phyloP scores from a whole-genome alignment of 495 filamentous ascomycete species.

The Hyaloscypha hepaticicola region DNA sequence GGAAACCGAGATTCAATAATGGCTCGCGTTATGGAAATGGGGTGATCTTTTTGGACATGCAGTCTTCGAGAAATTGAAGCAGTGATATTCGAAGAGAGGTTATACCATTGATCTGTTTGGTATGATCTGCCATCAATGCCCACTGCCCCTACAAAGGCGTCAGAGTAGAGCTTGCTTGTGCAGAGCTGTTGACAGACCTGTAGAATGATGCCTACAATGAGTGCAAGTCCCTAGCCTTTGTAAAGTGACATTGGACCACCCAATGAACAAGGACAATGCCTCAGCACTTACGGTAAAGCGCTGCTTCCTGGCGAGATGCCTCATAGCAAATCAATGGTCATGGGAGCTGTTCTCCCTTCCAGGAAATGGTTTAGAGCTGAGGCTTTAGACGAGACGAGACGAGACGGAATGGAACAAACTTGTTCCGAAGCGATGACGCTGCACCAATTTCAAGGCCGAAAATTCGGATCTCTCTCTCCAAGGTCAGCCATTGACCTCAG shows the following conservation, averaged over 20 bases:
- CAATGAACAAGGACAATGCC: conserved; percentile 25
- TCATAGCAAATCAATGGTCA: conserved; percentile 21
- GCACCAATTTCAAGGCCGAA: not conserved
- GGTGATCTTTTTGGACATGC: conserved; percentile 85
- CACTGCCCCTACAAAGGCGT: conserved; percentile 30
- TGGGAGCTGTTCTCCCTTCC: not conserved
- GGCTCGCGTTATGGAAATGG: conserved; percentile 82
- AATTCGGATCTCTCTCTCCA: not conserved
- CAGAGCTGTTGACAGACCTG: conserved; percentile 19
- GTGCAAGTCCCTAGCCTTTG: conserved; percentile 14
- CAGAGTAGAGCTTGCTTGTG: not conserved
- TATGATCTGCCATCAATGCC: conserved; percentile 64
- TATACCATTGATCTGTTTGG: conserved; percentile 77
- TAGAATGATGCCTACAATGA: conserved; percentile 29
- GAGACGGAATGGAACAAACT: not conserved
- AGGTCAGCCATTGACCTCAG: not conserved
- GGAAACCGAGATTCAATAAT: conserved; percentile 92
- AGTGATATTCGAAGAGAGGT: conserved; percentile 73
- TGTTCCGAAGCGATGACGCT: not conserved
- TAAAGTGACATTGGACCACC: conserved; percentile 14
- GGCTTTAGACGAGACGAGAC: conserved; percentile 7
- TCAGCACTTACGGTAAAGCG: conserved; percentile 18
- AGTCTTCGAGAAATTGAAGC: conserved; percentile 69
- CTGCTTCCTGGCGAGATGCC: conserved; percentile 12
- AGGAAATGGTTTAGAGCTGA: not conserved